Percentiles rank a stretch among this genome's conserved stretches.
phyloP scores from a whole-genome alignment of 768 basidiomycete genomes.

The Podaxis carcinomalis region DNA sequence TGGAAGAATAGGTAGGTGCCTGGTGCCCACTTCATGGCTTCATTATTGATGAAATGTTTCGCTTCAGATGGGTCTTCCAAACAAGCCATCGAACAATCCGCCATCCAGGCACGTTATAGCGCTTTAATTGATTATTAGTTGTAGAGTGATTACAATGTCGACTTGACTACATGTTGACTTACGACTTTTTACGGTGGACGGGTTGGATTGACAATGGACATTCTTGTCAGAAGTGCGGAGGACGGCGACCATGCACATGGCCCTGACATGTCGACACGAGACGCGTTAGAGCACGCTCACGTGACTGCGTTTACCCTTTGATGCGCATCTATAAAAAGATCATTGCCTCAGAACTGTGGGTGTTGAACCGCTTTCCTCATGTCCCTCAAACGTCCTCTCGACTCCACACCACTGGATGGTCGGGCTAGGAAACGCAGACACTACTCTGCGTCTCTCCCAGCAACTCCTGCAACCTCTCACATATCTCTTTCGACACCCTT shows the following conservation, averaged over 20 bases:
- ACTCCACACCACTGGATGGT: not conserved
- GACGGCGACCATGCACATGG: no score
- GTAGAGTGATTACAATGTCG: not conserved
- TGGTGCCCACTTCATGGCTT: not conserved
- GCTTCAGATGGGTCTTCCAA: conserved; percentile 7
- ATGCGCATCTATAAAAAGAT: conserved; percentile 7
- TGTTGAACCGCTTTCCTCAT: not conserved
- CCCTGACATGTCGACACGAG: no score
- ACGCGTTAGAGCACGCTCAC: not conserved
- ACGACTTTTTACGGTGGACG: not conserved
- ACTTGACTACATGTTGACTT: not conserved
- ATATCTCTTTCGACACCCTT: conserved; percentile 4
- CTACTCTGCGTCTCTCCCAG: not conserved
- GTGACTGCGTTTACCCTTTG: conserved; percentile 10
- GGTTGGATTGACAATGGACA: not conserved
- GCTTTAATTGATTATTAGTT: not conserved
- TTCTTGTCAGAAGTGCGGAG: not conserved
- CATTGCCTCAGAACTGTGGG: not conserved
- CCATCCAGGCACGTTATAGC: conserved; percentile 7
- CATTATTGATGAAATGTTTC: not conserved
- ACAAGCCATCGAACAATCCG: not conserved
- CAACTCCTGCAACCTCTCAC: conserved; percentile 1
- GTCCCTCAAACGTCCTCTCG: conserved; percentile 8
- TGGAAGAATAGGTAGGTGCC: conserved; percentile 11
- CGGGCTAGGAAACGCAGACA: not conserved